Conservation (phyloP, 2,329 filamentous ascomycete genomes). For the Cordyceps javanica region DNA sequence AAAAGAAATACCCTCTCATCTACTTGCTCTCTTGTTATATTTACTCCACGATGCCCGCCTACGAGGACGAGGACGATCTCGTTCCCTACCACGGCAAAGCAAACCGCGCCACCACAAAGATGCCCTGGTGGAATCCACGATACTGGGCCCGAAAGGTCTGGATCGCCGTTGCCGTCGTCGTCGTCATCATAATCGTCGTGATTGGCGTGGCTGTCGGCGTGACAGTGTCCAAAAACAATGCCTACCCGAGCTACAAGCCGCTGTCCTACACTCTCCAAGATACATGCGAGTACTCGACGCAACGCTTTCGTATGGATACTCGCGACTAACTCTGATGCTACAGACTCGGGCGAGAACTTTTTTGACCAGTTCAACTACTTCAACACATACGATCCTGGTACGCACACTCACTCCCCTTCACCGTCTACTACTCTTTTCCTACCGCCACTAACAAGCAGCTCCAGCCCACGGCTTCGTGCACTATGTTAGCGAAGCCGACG, state of each 20-base stretch:
- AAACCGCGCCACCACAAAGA: conserved; percentile 19
- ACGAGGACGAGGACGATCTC: conserved; percentile 21
- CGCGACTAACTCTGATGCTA: conserved; percentile 18
- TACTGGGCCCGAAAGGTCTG: conserved; percentile 50
- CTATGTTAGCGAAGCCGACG: conserved; percentile 41
- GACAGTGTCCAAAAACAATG: conserved; percentile 30
- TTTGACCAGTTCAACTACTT: conserved; percentile 53
- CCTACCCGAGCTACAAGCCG: conserved; percentile 43
- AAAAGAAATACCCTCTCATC: neutral
- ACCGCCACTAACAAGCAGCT: conserved; percentile 5
- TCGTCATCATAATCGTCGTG: conserved; percentile 38
- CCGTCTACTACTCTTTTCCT: too few relatives aligned
- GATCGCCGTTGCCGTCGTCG: conserved; percentile 33
- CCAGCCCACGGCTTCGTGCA: conserved; percentile 45
- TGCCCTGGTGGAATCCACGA: conserved; percentile 40
- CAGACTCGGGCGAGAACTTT: conserved; percentile 44
- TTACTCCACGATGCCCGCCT: conserved; percentile 1
- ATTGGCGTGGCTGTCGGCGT: conserved; percentile 43
- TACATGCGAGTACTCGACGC: conserved; percentile 34
- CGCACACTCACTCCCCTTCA: conserved; percentile 6
- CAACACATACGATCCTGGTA: conserved; percentile 42
- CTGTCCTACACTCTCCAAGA: conserved; percentile 43
- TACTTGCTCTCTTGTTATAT: neutral
- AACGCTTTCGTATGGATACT: neutral
- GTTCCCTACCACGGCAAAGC: conserved; percentile 14